Conservation (phyloP, 2,329 filamentous ascomycete species). For the Graphiopsis chlorocephala region DNA sequence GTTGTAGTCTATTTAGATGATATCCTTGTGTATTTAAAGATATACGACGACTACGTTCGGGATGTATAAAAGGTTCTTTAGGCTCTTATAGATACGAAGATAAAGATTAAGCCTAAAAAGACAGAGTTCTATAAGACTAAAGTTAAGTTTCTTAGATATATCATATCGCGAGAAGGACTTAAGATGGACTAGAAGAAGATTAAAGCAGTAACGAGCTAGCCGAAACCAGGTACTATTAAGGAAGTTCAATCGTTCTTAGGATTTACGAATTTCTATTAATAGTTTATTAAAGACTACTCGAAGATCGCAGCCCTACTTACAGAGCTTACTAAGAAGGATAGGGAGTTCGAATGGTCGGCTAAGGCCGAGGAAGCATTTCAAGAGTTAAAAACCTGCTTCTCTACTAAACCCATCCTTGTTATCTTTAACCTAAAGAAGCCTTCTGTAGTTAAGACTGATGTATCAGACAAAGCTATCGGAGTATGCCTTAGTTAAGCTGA, state of each 20-base stretch:
- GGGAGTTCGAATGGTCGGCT: background rate
- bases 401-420: conserved; percentile 12
- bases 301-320: conserved; percentile 5
- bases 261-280: background rate
- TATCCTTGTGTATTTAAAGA: conserved; percentile 25
- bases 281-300: conserved; percentile 9
- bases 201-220: conserved; percentile 23
- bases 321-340: background rate
- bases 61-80: conserved; percentile 4
- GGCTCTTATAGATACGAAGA: background rate
- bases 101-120: conserved; percentile 22
- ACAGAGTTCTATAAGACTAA: conserved; percentile 31
- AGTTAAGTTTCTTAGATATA: conserved; percentile 32
- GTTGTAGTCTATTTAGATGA: conserved; percentile 26
- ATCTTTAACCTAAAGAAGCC: background rate
- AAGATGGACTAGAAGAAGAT: conserved; percentile 30
- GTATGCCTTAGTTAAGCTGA: conserved; percentile 14
- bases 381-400: background rate
- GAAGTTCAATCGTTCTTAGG: conserved; percentile 1
- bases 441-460: conserved; percentile 9
- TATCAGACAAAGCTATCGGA: conserved; percentile 17
- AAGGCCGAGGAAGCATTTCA: background rate
- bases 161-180: conserved; percentile 28
- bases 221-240: background rate
- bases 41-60: background rate